phyloP scores from a whole-genome alignment of 306 rosid genomes.

The Fagus sylvatica region DNA sequence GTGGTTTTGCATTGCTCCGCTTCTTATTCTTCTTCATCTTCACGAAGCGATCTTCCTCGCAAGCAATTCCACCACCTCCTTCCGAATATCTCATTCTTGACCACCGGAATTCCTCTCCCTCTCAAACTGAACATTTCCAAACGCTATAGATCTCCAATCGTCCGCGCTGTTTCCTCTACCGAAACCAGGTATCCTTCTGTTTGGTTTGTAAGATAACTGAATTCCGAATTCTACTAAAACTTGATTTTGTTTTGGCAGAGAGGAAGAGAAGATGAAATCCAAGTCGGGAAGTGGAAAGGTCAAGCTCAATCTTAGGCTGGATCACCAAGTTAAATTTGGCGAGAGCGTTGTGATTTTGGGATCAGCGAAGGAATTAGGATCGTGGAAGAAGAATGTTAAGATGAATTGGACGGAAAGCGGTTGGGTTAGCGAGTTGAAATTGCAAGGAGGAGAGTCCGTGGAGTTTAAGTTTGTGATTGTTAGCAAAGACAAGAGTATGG shows the following conservation, averaged over 20 bases:
- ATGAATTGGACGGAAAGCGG: constrained; percentile 74
- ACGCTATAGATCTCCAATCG: background rate
- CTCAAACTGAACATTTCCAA: background rate
- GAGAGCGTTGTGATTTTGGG: constrained; percentile 74
- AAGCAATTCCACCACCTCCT: background rate
- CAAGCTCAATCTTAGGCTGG: constrained; percentile 53
- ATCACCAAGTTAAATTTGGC: constrained; percentile 84
- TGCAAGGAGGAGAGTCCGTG: constrained; percentile 34
- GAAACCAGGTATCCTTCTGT: background rate
- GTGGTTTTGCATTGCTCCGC: background rate
- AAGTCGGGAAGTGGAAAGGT: constrained; percentile 37
- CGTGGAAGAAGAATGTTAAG: constrained; percentile 67
- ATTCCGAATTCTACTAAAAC: too few species aligned
- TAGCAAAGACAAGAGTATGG: constrained; percentile 32
- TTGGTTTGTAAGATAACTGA: background rate
- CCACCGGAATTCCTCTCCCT: background rate
- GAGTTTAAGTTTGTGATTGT: constrained; percentile 70
- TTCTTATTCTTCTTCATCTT: background rate
- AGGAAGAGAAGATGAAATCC: constrained; percentile 35
- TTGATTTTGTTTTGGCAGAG: constrained; percentile 34
- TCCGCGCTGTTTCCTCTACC: background rate
- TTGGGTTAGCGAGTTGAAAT: constrained; percentile 72
- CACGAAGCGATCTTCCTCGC: background rate
- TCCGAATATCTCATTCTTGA: background rate
- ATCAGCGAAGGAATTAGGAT: constrained; percentile 70